Percentiles rank a stretch among this genome's conserved stretches.
These are phyloP conservation scores for Agapanthus africanus DNA, from an alignment of 106 monocot genomes.

Conservation along the genomic window DNA sequence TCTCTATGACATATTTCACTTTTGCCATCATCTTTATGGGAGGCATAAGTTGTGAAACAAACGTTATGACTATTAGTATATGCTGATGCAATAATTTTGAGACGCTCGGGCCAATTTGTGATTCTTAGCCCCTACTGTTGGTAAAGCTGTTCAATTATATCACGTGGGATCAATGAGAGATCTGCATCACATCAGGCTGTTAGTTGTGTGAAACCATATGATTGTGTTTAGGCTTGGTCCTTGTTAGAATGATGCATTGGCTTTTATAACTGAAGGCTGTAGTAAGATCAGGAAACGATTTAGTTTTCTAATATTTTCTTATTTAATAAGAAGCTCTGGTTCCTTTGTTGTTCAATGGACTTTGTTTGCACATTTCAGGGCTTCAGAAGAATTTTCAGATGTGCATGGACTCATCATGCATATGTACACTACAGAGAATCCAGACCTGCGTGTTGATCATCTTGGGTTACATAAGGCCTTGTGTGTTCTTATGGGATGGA, in stretches of 20 bases:
- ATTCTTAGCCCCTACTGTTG: background rate
- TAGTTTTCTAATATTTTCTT: conserved; percentile 5
- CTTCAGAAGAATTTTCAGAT: conserved; percentile 42
- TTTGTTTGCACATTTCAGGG: conserved; percentile 52
- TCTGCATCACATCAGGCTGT: background rate
- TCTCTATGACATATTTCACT: background rate
- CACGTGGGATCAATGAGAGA: background rate
- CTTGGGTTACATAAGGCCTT: conserved; percentile 95
- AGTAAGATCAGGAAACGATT: background rate
- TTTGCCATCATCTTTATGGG: background rate
- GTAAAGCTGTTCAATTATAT: background rate
- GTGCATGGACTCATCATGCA: conserved; percentile 79
- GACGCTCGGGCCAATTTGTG: background rate
- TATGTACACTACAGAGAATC: conserved; percentile 55
- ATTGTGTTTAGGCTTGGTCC: background rate
- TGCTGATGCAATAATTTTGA: background rate
- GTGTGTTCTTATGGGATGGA: conserved; percentile 95
- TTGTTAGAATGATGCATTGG: background rate
- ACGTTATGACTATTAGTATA: background rate
- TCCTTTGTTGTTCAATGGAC: conserved; percentile 16
- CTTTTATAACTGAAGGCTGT: background rate
- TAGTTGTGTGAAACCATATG: background rate
- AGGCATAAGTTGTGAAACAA: background rate
- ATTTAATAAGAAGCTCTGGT: conserved; percentile 13
- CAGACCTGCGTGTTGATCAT: conserved; percentile 71